These are phyloP conservation scores for Klebsormidium nitens DNA, from an alignment of 139 green algal species.

Conservation along the genomic window DNA sequence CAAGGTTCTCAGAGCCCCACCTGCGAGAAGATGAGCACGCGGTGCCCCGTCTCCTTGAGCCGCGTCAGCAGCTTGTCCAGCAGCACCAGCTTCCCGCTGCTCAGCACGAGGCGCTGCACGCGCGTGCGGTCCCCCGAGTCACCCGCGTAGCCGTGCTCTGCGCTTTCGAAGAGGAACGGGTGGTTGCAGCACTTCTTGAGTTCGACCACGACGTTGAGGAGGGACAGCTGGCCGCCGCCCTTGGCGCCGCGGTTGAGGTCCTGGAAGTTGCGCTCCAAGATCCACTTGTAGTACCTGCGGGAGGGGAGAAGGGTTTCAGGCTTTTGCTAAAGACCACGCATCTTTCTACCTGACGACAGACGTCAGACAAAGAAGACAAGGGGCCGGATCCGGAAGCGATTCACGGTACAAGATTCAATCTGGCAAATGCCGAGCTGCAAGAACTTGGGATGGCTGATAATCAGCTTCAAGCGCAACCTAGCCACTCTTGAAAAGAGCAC, in stretches of 20 bases:
- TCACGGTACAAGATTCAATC: too few species aligned
- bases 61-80: constrained; percentile 88
- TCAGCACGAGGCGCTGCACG: constrained; percentile 35
- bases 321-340: too few species aligned
- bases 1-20: too few species aligned
- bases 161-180: constrained; percentile 54
- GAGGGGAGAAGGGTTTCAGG: too few species aligned
- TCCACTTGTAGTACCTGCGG: constrained; percentile 85
- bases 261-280: constrained; percentile 87
- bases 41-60: constrained; percentile 74
- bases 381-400: too few species aligned
- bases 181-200: constrained; percentile 94
- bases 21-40: constrained; percentile 87
- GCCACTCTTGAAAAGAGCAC: neutral
- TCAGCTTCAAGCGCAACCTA: too few species aligned
- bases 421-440: too few species aligned
- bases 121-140: neutral
- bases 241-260: constrained; percentile 82
- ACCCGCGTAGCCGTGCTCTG: constrained; percentile 38
- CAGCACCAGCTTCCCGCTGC: constrained; percentile 68
- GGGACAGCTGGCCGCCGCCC: constrained; percentile 51
- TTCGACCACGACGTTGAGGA: constrained; percentile 88
- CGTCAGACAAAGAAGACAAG: too few species aligned
- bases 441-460: too few species aligned
- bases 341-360: too few species aligned